Evolutionary conservation across 1,284 basidiomycete genomes (phyloP).

Genomic region (Porphyrellus sp.): DNA sequence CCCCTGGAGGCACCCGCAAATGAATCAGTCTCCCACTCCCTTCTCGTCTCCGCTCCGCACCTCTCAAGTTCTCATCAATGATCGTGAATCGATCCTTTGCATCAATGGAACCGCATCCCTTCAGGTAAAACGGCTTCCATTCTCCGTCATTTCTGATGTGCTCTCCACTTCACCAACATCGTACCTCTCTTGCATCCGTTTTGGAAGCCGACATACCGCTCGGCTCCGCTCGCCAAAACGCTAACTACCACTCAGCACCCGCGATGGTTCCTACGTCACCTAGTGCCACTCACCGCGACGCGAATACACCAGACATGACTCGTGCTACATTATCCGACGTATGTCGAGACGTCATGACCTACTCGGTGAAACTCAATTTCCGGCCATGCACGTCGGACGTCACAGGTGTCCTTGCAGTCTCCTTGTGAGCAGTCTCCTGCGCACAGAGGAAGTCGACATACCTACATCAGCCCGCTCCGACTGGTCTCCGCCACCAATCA

Average conservation of each 20-base stretch:
- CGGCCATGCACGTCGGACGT: background rate
- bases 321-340: background rate
- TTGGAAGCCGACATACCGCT: slow-evolving; percentile 1
- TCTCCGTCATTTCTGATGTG: background rate
- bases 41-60: slow-evolving; percentile 6
- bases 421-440: background rate
- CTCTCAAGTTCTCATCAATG: slow-evolving; percentile 6
- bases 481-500: slow-evolving; percentile 4
- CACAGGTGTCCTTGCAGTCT: background rate
- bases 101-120: slow-evolving; percentile 4
- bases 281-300: background rate
- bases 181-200: background rate
- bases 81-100: slow-evolving; percentile 20
- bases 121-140: slow-evolving; percentile 7
- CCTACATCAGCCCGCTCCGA: slow-evolving; percentile 3
- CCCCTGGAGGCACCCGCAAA: slow-evolving; percentile 12
- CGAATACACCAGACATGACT: background rate
- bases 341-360: background rate
- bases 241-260: no score
- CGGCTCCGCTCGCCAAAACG: background rate
- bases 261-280: background rate
- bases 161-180: slow-evolving; percentile 1
- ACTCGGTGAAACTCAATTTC: slow-evolving; percentile 1
- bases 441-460: slow-evolving; percentile 8
- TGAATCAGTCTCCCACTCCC: slow-evolving; percentile 4